Base-by-base conservation (phyloP, 352 stramenopile species). In the Pythium brachiatum region DNA sequence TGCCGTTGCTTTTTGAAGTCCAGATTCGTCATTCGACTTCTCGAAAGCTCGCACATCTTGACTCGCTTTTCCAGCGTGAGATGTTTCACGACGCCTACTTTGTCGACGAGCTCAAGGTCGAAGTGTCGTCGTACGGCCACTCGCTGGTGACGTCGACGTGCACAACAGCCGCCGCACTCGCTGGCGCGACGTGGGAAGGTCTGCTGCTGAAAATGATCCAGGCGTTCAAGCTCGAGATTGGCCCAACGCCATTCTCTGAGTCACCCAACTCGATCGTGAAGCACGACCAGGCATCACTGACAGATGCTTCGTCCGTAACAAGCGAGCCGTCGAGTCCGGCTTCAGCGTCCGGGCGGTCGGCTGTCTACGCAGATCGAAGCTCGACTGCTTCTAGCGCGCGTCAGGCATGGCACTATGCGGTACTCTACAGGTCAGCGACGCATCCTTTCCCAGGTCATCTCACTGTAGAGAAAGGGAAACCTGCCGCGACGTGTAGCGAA, bases 321-420 rank as follows among this genome's bases (percentile, higher is more conserved):
- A 46, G 29, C 18, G 26, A 18, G 23, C 36, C 34, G 27, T 44
- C 47, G 9, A 31, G 43, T 1, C n/a, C 38, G 9, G 31, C 53
- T 27, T 16, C 29, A 8, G 16, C 48, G 5, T 12, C 57, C 4
- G 38, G 20, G 41, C 32, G 53, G 11, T 76, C 61, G 1, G 44
- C 70, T 2, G 43, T 68, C 23, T 86, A 82, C 20, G 65, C 60
- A 23, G 71, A 79, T 27, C 67, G 64, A 4, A 67, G 20, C 21
- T 58, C 72, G 25, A 59, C 62, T 1, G 38, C 38, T 4, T 20
- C 41, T 2, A 74, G 69, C 20, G 56, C 66, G 12, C 70, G 84
- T 3, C 69, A 89, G 52, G 59, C 68, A 1, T 95, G 86, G 86
- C 74, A 88, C 65, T 95, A 95, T 34, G 86, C 82, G 0, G 82